A percentile compares a stretch with the other conserved stretches of the same genome.
Conservation (phyloP, 106 monocot genomes). For the Dendrobium officinale region DNA sequence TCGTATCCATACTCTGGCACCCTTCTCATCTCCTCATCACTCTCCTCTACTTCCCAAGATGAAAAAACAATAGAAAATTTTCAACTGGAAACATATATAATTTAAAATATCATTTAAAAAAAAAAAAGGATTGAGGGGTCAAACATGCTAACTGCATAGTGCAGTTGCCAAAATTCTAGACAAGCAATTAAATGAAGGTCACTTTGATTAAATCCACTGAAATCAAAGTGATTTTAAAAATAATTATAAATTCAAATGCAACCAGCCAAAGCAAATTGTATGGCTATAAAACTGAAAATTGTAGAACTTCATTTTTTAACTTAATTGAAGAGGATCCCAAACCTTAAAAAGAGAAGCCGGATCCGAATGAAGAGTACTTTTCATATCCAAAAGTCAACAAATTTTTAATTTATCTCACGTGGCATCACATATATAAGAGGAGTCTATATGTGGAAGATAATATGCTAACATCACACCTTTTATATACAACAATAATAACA, state of each 20-base stretch:
- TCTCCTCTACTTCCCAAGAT: conserved; percentile 37
- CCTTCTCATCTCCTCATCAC: conserved; percentile 74
- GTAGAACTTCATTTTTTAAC: not conserved
- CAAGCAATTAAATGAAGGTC: not conserved
- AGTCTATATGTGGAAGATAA: no score
- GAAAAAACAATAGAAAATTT: not conserved
- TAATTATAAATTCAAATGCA: not conserved
- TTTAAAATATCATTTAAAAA: not conserved
- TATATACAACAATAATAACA: not conserved
- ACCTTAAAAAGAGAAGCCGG: not conserved
- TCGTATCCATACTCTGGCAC: conserved; percentile 70
- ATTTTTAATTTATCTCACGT: not conserved
- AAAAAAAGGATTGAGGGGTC: not conserved
- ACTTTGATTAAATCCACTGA: not conserved
- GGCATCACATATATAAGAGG: not conserved
- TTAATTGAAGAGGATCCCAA: not conserved
- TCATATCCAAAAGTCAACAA: not conserved
- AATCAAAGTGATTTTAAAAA: not conserved
- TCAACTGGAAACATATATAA: not conserved
- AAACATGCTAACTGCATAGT: not conserved
- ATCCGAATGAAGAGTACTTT: no score
- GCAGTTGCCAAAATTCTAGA: not conserved
- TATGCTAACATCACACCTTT: no score
- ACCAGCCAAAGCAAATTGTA: not conserved
- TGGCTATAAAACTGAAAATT: not conserved